Evolutionary conservation across 1,284 basidiomycete species (phyloP).

Genomic region (Ganoderma sp.): DNA sequence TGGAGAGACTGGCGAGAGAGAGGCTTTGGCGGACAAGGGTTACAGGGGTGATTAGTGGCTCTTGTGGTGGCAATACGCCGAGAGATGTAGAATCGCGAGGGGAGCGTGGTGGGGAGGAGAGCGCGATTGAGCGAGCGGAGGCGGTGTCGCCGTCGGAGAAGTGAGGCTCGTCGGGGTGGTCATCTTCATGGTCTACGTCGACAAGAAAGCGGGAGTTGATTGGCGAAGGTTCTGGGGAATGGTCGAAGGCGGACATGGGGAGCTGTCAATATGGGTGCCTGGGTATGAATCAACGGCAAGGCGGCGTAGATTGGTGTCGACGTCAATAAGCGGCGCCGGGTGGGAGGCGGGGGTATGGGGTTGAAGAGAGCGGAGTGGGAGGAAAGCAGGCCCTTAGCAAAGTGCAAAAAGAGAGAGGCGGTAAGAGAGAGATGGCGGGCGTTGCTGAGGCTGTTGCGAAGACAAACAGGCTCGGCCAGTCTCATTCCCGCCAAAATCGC

Average conservation of each 20-base stretch:
- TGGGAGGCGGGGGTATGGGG: neutral
- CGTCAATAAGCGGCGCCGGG: neutral
- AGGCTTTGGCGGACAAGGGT: conserved; percentile 38
- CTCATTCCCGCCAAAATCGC: neutral
- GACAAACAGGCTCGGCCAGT: neutral
- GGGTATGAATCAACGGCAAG: neutral
- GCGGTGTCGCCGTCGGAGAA: conserved; percentile 71
- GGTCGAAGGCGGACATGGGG: conserved; percentile 27
- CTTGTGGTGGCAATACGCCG: conserved; percentile 39
- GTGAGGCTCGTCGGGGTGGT: conserved; percentile 38
- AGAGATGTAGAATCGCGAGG: conserved; percentile 45
- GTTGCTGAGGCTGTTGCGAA: conserved; percentile 4
- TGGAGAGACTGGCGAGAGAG: conserved; percentile 30
- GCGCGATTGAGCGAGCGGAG: conserved; percentile 77
- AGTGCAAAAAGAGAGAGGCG: neutral
- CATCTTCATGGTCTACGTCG: conserved; percentile 34
- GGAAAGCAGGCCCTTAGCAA: neutral
- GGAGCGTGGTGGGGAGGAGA: conserved; percentile 59
- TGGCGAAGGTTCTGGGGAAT: conserved; percentile 28
- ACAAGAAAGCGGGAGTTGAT: conserved; percentile 39
- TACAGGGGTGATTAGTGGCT: conserved; percentile 33
- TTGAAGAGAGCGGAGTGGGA: conserved; percentile 4
- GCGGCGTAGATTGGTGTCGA: neutral
- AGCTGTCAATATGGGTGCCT: conserved; percentile 13
- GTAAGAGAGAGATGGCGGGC: neutral